Conservation (phyloP, 2,329 filamentous ascomycete species). For the Verticillium albo-atrum region DNA sequence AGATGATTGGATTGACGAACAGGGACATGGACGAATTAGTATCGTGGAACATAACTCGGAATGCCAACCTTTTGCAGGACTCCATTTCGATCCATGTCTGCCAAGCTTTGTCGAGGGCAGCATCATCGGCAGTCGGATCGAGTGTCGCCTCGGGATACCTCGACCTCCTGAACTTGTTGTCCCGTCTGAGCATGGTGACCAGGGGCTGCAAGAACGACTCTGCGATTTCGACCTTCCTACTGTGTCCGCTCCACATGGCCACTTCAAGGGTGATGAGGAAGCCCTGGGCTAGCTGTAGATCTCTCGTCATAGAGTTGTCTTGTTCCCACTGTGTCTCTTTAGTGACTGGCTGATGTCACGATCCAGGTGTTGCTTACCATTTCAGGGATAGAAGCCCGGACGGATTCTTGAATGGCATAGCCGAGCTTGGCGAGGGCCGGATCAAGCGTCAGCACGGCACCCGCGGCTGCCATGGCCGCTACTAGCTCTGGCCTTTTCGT, state of each 20-base stretch:
- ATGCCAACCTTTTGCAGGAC: conserved; percentile 23
- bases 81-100: conserved; percentile 21
- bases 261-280: conserved; percentile 28
- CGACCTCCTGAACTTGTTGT: conserved; percentile 22
- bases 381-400: conserved; percentile 22
- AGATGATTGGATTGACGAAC: conserved; percentile 21
- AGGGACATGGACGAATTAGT: conserved; percentile 22
- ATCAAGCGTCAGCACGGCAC: conserved; percentile 29
- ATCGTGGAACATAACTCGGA: conserved; percentile 22
- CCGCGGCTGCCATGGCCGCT: conserved; percentile 28
- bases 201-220: conserved; percentile 30
- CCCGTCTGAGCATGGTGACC: conserved; percentile 29
- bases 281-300: conserved; percentile 26
- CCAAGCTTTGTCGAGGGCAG: conserved; percentile 17
- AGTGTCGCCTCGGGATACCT: conserved; percentile 11
- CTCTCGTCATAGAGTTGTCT: conserved; percentile 24
- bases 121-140: not conserved
- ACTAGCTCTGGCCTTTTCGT: conserved; percentile 29
- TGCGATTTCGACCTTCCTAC: conserved; percentile 33
- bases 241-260: conserved; percentile 30
- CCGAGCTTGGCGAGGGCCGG: conserved; percentile 32
- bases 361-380: conserved; percentile 5
- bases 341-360: not conserved
- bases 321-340: conserved; percentile 21
- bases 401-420: conserved; percentile 33